Percentiles rank a stretch among this genome's conserved stretches.
These are phyloP conservation scores for Bretschneidera sinensis DNA, from an alignment of 345 rosid genomes.

Conservation along the genomic window DNA sequence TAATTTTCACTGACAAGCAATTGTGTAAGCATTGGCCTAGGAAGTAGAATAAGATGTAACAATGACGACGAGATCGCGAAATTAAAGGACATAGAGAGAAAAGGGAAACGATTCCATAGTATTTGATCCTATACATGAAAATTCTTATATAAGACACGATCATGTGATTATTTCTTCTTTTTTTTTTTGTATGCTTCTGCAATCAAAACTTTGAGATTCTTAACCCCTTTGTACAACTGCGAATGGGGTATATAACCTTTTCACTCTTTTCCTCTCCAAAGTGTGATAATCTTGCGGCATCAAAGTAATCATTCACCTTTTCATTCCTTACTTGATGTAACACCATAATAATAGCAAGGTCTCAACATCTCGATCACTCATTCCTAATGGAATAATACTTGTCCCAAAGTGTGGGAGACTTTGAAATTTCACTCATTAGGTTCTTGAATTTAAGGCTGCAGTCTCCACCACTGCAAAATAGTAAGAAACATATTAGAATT, in stretches of 20 bases:
- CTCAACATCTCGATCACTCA: conserved; percentile 36
- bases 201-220: conserved; percentile 19
- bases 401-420: conserved; percentile 55
- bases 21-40: no score
- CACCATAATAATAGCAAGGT: background rate
- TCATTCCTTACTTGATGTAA: background rate
- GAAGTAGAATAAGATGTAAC: background rate
- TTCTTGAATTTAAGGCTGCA: conserved; percentile 85
- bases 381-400: conserved; percentile 81
- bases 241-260: conserved; percentile 7
- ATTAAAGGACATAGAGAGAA: no score
- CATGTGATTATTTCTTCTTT: conserved; percentile 8
- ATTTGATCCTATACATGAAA: conserved; percentile 22
- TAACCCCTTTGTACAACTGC: conserved; percentile 11
- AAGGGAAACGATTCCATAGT: background rate
- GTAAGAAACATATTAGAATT: background rate
- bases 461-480: conserved; percentile 62
- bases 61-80: background rate
- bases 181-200: conserved; percentile 6
- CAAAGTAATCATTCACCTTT: background rate
- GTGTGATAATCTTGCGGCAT: background rate
- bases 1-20: no score
- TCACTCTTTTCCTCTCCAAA: background rate
- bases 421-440: conserved; percentile 76
- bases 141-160: conserved; percentile 1